Evolutionary conservation across 345 rosid genomes (phyloP), one percentile per base, ranked within the genome.

Genomic region (Syzygium aqueum): DNA sequence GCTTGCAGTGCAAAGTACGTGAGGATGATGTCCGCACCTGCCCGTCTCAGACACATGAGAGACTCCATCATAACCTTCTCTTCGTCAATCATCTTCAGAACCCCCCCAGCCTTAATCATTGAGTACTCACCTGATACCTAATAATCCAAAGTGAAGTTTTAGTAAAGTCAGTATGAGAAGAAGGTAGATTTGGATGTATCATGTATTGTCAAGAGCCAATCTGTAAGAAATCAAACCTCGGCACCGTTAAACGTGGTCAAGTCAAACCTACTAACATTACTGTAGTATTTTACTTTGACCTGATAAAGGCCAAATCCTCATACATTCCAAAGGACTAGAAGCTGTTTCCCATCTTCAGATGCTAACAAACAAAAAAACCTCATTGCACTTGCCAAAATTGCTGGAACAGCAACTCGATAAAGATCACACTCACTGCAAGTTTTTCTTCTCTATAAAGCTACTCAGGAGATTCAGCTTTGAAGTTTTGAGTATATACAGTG

Each of bases 11-110:
- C 99, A 86, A 97, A 97, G 86, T 97, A 97, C 0, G 99, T 96
- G 40, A 96, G 92, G 85, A 96, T 95, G 85, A 96, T 89, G 78
- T 96, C 96, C 0, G 99, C 98, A 77, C 99, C 99, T 86, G 98
- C 99, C 51, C 99, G 93, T 53, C 99, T 93, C 67, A 97, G 91
- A 87, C 99, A 97, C 88, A 90, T 90, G 90, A 97, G 86, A 43
- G 99, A 96, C 86, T 97, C 99, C 98, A 97, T 93, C 99, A 95
- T 97, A 12, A 96, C 98, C 87, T 88, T 94, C 87, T 97, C 96
- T 89, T 96, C 99, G 53, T 97, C 98, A 23, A 96, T 96, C 98
- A 97, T 97, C 84, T 94, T 94, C 50, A 95, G 95, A 89, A 90
- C 93, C 80, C 96, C 97, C 1, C 96, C 98, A 10, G 98, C 98